These are phyloP conservation scores for Plicaturopsis crispa DNA, from an alignment of 768 basidiomycete genomes.

Conservation along the genomic window DNA sequence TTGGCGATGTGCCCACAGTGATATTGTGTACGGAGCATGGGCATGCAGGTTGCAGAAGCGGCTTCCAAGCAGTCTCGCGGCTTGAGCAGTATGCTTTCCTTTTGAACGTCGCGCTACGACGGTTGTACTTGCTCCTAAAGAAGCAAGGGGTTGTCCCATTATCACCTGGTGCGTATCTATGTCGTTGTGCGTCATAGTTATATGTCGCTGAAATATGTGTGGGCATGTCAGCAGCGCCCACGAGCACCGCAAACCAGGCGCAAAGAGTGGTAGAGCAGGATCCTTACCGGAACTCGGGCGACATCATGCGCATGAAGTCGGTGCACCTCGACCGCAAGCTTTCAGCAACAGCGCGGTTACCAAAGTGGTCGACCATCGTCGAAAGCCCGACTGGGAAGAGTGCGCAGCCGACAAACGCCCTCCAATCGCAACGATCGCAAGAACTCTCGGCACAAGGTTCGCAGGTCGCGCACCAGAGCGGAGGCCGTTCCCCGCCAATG, in stretches of 20 bases:
- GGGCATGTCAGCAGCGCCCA: no score
- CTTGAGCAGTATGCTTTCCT: constrained; percentile 98
- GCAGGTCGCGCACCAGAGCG: constrained; percentile 17
- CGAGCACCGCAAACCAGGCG: constrained; percentile 22
- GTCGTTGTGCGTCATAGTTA: not conserved
- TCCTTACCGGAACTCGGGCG: constrained; percentile 79
- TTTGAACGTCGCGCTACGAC: constrained; percentile 88
- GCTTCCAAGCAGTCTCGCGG: constrained; percentile 88
- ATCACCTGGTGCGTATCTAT: constrained; percentile 52
- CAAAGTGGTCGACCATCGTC: constrained; percentile 91
- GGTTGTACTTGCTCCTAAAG: constrained; percentile 81
- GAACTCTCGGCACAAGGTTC: constrained; percentile 16
- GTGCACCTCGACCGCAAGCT: constrained; percentile 93
- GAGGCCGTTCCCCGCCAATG: constrained; percentile 16
- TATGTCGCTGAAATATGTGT: not conserved
- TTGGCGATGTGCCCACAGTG: constrained; percentile 64
- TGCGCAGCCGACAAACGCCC: constrained; percentile 63
- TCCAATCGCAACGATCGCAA: constrained; percentile 39
- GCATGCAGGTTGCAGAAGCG: constrained; percentile 53
- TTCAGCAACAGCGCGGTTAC: constrained; percentile 85
- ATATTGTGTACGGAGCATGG: constrained; percentile 78
- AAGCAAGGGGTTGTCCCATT: constrained; percentile 87
- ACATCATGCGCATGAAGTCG: constrained; percentile 92
- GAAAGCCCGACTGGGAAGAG: constrained; percentile 89
- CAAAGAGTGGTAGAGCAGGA: constrained; percentile 42